Evolutionary conservation across 2,329 filamentous ascomycete genomes (phyloP), one percentile per base, ranked within the genome.

Genomic region (Fusarium oligoseptatum): DNA sequence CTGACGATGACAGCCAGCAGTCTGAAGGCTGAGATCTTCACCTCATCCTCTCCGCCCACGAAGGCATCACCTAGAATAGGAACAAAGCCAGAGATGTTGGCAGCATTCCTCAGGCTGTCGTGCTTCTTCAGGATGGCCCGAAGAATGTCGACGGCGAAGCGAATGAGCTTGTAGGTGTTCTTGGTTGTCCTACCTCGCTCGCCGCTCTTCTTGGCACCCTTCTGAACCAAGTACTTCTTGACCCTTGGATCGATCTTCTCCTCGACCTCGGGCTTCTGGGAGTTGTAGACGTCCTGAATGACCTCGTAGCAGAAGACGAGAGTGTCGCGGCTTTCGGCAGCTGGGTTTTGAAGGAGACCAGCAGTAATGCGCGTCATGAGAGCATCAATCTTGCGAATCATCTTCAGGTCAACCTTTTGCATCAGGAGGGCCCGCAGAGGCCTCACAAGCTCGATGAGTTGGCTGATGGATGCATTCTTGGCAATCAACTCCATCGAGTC

Each of bases 251-350:
- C 90, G 9, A 91, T 84, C 77, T 88, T 90, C n/a, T 84, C 82
- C 73, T 87, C 86, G 22, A 82, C 84, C 79, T 85, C 81, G 9
- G 85, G 87, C 76, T 87, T 89, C 64, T 88, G 87, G 67, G 89
- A 90, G 69, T 90, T 90, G 82, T 98, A 97, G 1, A 94, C 93
- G 72, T 95, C 92, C 80, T 97, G 94, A 45, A 98, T 94, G 56
- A 98, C 89, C 82, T 98, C 95, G 81, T 98, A 98, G 81, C 95
- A 98, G 82, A 99, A 98, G 0, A 98, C 86, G n/a, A 99, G 85
- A 45, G 96, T 92, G 75, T 98, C 94, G 58, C 93, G 91, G 77
- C 91, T 94, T 73, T 93, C 91, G 0, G 94, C 92, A 0, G 92
- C 92, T 4, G 93, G 88, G 77, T 99, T 99, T 73, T 94, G 92